Percentiles rank a stretch among this genome's conserved stretches.
phyloP scores from a whole-genome alignment of 140 eudicot species.

The Bidens hawaiensis region DNA sequence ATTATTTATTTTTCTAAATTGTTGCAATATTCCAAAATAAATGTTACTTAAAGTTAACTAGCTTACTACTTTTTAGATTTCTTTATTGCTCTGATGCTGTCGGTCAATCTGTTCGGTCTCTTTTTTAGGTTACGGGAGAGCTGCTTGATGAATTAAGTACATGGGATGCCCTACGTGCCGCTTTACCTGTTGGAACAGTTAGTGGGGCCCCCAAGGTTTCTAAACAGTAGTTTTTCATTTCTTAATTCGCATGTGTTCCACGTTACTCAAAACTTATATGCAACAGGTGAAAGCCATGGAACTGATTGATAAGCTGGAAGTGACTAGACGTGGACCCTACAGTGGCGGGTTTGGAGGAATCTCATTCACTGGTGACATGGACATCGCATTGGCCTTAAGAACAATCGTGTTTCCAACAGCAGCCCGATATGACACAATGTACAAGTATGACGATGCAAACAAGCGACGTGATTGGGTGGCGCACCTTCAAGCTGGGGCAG shows the following conservation, averaged over 20 bases:
- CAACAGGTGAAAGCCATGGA: slow-evolving; percentile 94
- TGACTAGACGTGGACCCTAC: slow-evolving; percentile 84
- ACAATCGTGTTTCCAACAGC: slow-evolving; percentile 87
- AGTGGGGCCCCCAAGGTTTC: slow-evolving; percentile 99
- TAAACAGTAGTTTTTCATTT: not conserved
- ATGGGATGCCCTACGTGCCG: slow-evolving; percentile 99
- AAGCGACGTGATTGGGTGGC: slow-evolving; percentile 92
- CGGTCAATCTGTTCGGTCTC: not conserved
- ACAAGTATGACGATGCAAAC: slow-evolving; percentile 55
- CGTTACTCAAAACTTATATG: slow-evolving; percentile 10
- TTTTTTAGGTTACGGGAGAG: slow-evolving; percentile 85
- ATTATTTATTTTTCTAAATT: not conserved
- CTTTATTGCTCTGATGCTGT: not conserved
- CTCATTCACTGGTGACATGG: slow-evolving; percentile 89
- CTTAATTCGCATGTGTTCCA: not conserved
- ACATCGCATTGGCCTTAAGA: slow-evolving; percentile 77
- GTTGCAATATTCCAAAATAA: not conserved
- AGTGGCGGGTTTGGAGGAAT: slow-evolving; percentile 98
- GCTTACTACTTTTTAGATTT: not conserved
- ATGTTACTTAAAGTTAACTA: not conserved
- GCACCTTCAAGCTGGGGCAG: slow-evolving; percentile 91
- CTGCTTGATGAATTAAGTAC: slow-evolving; percentile 62
- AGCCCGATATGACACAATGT: slow-evolving; percentile 73
- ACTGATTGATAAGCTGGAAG: slow-evolving; percentile 78
- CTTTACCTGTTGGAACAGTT: slow-evolving; percentile 98